Conservation (phyloP, 1,284 basidiomycete genomes). For the Pseudozyma tsukubaensis region DNA sequence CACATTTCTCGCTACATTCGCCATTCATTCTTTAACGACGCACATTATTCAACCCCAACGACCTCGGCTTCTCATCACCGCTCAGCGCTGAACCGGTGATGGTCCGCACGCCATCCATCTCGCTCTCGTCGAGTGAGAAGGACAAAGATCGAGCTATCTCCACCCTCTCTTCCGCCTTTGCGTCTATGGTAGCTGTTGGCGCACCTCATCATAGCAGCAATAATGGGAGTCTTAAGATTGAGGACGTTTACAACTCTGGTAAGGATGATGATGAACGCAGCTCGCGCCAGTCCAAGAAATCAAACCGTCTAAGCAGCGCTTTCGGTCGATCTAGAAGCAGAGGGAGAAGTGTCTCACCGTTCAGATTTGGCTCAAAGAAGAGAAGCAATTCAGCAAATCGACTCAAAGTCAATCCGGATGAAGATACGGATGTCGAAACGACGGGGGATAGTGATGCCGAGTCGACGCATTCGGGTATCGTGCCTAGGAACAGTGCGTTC, state of each 20-base stretch:
- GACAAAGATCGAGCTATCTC: slow-evolving; percentile 28
- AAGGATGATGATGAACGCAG: slow-evolving; percentile 18
- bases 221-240: slow-evolving; percentile 39
- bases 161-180: slow-evolving; percentile 44
- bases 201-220: slow-evolving; percentile 32
- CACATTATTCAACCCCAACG: too few species aligned
- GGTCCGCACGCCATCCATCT: slow-evolving; percentile 39
- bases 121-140: slow-evolving; percentile 23
- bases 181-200: slow-evolving; percentile 44
- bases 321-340: slow-evolving; percentile 37
- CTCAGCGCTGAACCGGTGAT: slow-evolving; percentile 4
- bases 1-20: too few species aligned
- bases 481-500: slow-evolving; percentile 56
- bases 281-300: slow-evolving; percentile 10
- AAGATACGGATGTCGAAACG: slow-evolving; percentile 27
- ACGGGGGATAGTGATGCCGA: slow-evolving; percentile 42
- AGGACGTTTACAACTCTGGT: slow-evolving; percentile 21
- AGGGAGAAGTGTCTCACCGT: slow-evolving; percentile 40
- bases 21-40: too few species aligned
- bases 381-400: slow-evolving; percentile 33
- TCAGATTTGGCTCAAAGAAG: slow-evolving; percentile 34
- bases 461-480: slow-evolving; percentile 49
- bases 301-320: slow-evolving; percentile 17
- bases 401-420: slow-evolving; percentile 27
- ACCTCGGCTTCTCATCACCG: too few species aligned